Conservation (phyloP, 148 eudicot species). For the Rhododendron simsii region DNA sequence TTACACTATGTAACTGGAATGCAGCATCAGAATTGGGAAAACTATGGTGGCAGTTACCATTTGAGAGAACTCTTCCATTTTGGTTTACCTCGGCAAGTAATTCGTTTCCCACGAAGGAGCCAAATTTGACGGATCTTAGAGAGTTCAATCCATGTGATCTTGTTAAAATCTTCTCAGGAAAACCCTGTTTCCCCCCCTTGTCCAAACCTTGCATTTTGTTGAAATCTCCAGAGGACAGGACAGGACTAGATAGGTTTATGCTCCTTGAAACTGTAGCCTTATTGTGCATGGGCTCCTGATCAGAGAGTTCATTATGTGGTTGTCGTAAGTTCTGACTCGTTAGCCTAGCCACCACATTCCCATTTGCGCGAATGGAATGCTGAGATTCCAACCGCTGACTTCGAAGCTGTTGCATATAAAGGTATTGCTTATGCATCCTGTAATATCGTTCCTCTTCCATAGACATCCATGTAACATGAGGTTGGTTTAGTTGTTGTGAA, state of each 20-base stretch:
- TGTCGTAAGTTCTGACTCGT: slow-evolving; percentile 9
- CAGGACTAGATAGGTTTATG: slow-evolving; percentile 3
- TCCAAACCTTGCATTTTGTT: slow-evolving; percentile 9
- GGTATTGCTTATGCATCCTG: slow-evolving; percentile 22
- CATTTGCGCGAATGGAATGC: slow-evolving; percentile 12
- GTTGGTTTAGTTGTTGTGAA: slow-evolving; percentile 15
- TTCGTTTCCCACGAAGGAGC: slow-evolving; percentile 20
- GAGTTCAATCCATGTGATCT: slow-evolving; percentile 22
- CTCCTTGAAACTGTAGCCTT: slow-evolving; percentile 11
- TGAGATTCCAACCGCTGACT: slow-evolving; percentile 20
- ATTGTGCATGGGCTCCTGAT: slow-evolving; percentile 17
- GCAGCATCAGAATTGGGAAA: not conserved
- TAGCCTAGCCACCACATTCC: slow-evolving; percentile 11
- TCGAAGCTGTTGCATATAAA: slow-evolving; percentile 23
- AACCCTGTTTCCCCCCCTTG: slow-evolving; percentile 13
- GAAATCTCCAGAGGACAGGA: slow-evolving; percentile 7
- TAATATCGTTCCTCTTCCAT: slow-evolving; percentile 23
- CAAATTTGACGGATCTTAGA: slow-evolving; percentile 23
- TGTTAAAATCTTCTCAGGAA: slow-evolving; percentile 25
- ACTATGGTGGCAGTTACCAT: slow-evolving; percentile 3
- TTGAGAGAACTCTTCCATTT: slow-evolving; percentile 22
- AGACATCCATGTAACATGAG: slow-evolving; percentile 19
- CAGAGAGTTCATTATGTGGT: slow-evolving; percentile 8
- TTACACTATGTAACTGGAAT: slow-evolving; percentile 5
- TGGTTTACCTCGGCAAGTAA: slow-evolving; percentile 12